Evolutionary conservation across 495 filamentous ascomycete genomes (phyloP).

Genomic region (Neurospora sp.): DNA sequence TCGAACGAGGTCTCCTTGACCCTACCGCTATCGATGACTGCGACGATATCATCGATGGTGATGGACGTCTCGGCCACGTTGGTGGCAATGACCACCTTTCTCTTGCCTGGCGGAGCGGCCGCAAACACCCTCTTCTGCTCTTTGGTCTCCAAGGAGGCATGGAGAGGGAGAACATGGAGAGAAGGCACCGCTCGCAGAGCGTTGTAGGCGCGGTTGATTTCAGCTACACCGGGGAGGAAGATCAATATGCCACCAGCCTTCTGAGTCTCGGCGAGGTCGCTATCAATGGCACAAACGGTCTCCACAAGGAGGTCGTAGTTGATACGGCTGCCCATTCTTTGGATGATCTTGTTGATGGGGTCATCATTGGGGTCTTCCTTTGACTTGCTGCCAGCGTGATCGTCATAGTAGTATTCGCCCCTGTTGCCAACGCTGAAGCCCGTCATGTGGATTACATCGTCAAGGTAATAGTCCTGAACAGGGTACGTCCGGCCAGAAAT

Average conservation of each 20-base stretch:
- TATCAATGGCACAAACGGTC: conserved; percentile 70
- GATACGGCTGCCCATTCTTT: conserved; percentile 71
- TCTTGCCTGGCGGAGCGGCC: conserved; percentile 60
- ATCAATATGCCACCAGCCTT: conserved; percentile 81
- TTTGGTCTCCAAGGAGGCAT: conserved; percentile 77
- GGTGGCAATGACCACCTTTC: conserved; percentile 88
- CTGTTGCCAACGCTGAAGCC: conserved; percentile 47
- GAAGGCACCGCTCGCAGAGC: conserved; percentile 58
- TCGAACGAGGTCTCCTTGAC: conserved; percentile 97
- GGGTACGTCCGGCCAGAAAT: conserved; percentile 86
- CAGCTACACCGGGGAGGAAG: conserved; percentile 76
- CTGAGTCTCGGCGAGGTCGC: conserved; percentile 46
- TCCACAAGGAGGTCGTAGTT: conserved; percentile 85
- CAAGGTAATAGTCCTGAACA: conserved; percentile 81
- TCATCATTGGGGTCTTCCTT: conserved; percentile 20
- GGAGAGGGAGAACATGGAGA: conserved; percentile 73
- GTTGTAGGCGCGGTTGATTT: conserved; percentile 76
- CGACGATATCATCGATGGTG: conserved; percentile 93
- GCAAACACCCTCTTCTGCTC: conserved; percentile 85
- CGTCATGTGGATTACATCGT: conserved; percentile 75
- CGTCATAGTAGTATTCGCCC: conserved; percentile 22
- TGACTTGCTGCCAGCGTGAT: conserved; percentile 26
- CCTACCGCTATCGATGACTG: conserved; percentile 87
- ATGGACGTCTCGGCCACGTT: conserved; percentile 98
- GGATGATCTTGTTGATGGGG: conserved; percentile 55